These are phyloP conservation scores for Umbilicus rupestris DNA, from an alignment of 164 flowering plant genomes.

Conservation along the genomic window DNA sequence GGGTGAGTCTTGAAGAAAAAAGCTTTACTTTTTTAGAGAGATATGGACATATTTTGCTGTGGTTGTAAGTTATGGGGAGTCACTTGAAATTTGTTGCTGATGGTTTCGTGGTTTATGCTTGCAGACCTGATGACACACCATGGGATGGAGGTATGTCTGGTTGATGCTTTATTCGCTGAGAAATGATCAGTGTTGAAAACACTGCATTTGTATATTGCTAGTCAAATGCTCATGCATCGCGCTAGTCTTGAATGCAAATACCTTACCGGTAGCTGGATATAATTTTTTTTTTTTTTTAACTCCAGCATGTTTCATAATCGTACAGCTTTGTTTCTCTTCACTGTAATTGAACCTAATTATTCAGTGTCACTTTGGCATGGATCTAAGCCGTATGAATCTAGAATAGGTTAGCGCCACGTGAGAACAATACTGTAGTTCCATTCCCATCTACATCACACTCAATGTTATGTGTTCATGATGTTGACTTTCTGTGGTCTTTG, in stretches of 20 bases:
- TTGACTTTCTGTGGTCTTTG: background rate
- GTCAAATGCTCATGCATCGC: background rate
- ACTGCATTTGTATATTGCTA: background rate
- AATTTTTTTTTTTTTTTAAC: background rate
- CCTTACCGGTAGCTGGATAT: background rate
- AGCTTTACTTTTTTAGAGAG: background rate
- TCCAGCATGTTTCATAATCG: background rate
- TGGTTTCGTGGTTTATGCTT: constrained; percentile 17
- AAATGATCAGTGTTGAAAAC: background rate
- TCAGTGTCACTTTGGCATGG: background rate
- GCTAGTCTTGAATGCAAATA: background rate
- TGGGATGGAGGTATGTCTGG: constrained; percentile 62
- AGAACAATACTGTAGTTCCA: background rate
- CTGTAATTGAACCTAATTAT: too few species aligned
- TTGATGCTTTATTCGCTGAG: background rate
- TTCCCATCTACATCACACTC: background rate
- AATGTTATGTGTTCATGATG: too few species aligned
- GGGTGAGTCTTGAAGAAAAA: constrained; percentile 27
- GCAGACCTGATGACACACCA: constrained; percentile 77
- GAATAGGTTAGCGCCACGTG: background rate
- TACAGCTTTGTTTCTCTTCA: background rate
- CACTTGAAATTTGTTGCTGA: background rate
- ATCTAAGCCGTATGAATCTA: background rate
- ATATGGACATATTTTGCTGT: too few species aligned
- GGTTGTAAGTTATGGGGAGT: too few species aligned